A percentile compares a stretch with the other conserved stretches of the same genome.
These are phyloP conservation scores for Skeletonema marinoi DNA, from an alignment of 108 stramenopile genomes.

Conservation along the genomic window DNA sequence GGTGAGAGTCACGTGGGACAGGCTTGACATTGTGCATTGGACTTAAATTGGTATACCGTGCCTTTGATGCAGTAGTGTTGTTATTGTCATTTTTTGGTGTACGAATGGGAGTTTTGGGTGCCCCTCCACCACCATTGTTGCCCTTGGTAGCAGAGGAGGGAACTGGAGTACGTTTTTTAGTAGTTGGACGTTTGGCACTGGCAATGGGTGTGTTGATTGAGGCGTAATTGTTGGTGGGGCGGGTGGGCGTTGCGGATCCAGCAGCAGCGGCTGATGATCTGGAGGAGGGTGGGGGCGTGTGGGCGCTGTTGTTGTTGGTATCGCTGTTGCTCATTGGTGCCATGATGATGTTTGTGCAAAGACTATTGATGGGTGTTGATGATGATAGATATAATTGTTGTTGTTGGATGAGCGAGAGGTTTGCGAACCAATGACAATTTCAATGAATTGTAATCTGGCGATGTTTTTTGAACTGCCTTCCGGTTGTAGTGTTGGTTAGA, in stretches of 20 bases:
- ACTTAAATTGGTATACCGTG: constrained; percentile 39
- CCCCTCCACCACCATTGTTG: constrained; percentile 5
- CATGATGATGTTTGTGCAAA: too few relatives aligned
- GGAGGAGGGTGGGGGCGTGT: not conserved
- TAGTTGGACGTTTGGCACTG: constrained; percentile 57
- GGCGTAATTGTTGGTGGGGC: constrained; percentile 55
- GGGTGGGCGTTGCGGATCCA: not conserved
- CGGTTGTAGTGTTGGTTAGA: too few relatives aligned
- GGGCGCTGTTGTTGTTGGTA: not conserved
- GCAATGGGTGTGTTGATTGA: constrained; percentile 72
- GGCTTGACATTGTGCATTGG: constrained; percentile 79
- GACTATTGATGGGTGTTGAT: too few relatives aligned
- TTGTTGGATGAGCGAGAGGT: too few relatives aligned
- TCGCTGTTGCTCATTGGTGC: constrained; percentile 1
- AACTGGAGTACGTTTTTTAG: not conserved
- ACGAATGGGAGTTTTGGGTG: constrained; percentile 17
- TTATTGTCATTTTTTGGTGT: constrained; percentile 13
- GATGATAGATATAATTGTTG: too few relatives aligned
- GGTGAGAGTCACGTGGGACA: constrained; percentile 36
- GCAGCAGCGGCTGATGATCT: not conserved
- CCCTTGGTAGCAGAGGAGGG: constrained; percentile 15
- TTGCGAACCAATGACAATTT: too few relatives aligned
- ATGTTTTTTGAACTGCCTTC: too few relatives aligned
- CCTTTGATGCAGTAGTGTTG: not conserved
- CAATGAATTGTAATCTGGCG: too few relatives aligned